Evolutionary conservation across 495 filamentous ascomycete genomes (phyloP), one percentile per base, ranked within the genome.

Genomic region (Daldinia decipiens): DNA sequence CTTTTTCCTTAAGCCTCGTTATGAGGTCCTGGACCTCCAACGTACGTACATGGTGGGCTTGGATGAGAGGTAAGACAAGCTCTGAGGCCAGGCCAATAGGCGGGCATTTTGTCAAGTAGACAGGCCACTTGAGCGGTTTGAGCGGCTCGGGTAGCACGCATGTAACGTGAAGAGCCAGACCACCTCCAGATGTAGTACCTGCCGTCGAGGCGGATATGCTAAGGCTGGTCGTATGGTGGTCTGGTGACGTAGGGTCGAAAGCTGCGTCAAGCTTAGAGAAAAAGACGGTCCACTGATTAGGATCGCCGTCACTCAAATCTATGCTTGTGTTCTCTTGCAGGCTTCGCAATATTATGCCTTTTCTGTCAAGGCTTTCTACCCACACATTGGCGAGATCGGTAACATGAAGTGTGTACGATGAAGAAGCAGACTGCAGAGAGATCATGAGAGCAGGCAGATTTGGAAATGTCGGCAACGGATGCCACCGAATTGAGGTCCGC

Each of bases 321-420:
- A 99, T 97, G 34, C 89, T 90, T 5, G 91, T 91, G 39, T 88
- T 84, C 67, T 87, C 82, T 8, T 88, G 81, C 19, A 89, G 79
- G 24, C 92, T 92, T 59, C 91, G 85, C 39, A 83, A 77, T 26
- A 91, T 76, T 60, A 98, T 93, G 1, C 84, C 83, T 53, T 79
- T 78, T 31, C 86, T 84, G 39, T 88, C 82, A 34, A 97, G 79
- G 17, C 74, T 80, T 80, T 97, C 94, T 4, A 83, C 83, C 95
- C 95, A 99, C n/a, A 98, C 79, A 64, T 88, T 84, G 74, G 89
- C 91, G 17, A 98, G 86, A 78, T 99, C 95, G 4, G 95, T 95
- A 31, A 98, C 76, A 63, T 89, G 86, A 39, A 98, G 71, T 9
- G 82, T 86, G 81, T 98, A 99, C 43, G 87, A 87, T 40, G 82